Conservation (phyloP, 2,329 filamentous ascomycete species). For the Metarhizium rileyi region DNA sequence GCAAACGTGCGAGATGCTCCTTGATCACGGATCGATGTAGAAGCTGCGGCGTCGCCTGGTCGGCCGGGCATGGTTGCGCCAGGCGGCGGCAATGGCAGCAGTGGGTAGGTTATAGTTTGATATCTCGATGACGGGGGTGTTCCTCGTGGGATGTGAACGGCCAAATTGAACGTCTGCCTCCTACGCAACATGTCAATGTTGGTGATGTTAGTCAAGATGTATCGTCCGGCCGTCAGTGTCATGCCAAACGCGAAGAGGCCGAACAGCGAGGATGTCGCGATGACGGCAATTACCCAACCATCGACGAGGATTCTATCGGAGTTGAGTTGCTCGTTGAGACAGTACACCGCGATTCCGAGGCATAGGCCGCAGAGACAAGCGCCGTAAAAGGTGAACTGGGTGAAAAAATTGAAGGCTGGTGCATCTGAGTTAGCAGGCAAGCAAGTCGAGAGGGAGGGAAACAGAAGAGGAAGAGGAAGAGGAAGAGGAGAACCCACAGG, state of each 20-base stretch:
- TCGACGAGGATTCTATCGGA: slow-evolving; percentile 33
- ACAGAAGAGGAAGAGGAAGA: too few species aligned
- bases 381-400: slow-evolving; percentile 74
- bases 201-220: slow-evolving; percentile 65
- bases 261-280: slow-evolving; percentile 64
- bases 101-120: slow-evolving; percentile 48
- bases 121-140: slow-evolving; percentile 34
- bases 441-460: too few species aligned
- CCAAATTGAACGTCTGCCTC: slow-evolving; percentile 58
- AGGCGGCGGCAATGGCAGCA: slow-evolving; percentile 20
- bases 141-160: slow-evolving; percentile 55
- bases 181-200: slow-evolving; percentile 70
- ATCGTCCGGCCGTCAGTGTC: slow-evolving; percentile 60
- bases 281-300: slow-evolving; percentile 52
- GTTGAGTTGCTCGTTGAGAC: slow-evolving; percentile 44
- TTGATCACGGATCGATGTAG: slow-evolving; percentile 23
- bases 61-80: slow-evolving; percentile 10
- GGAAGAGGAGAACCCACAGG: slow-evolving; percentile 49
- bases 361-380: slow-evolving; percentile 55
- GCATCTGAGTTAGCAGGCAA: background rate
- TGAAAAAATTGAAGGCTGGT: slow-evolving; percentile 77
- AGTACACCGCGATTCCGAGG: slow-evolving; percentile 55
- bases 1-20: slow-evolving; percentile 61
- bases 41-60: background rate
- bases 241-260: slow-evolving; percentile 73